A percentile compares a stretch with the other conserved stretches of the same genome.
Evolutionary conservation across 2,329 filamentous ascomycete species (phyloP).

Genomic region (Arthrobotrys megalospora): DNA sequence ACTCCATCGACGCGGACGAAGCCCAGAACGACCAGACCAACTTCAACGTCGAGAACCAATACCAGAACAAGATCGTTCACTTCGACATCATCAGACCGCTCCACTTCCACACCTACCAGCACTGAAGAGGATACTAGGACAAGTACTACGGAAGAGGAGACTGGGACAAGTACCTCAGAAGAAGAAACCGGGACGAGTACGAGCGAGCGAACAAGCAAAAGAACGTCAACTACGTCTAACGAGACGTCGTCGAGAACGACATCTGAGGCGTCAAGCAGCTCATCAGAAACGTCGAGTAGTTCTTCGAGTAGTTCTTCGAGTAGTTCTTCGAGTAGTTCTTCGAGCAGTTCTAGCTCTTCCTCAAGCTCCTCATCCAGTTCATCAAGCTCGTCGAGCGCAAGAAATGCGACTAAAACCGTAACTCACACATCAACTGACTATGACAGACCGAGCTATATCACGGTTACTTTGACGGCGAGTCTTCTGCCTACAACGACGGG

Average conservation of each 20-base stretch:
- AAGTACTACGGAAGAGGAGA: no score
- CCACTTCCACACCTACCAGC: background rate
- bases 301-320: background rate
- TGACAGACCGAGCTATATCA: background rate
- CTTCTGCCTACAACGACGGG: background rate
- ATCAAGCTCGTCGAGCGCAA: background rate
- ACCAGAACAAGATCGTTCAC: background rate
- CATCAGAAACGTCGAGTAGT: background rate
- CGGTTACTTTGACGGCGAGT: background rate
- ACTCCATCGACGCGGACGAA: background rate
- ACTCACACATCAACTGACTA: background rate
- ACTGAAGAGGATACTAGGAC: no score
- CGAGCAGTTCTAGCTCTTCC: background rate
- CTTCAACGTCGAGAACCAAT: background rate
- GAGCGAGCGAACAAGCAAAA: no score
- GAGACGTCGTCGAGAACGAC: background rate
- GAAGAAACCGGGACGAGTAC: background rate
- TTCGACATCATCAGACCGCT: background rate
- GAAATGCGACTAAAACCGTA: background rate
- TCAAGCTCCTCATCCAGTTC: conserved; percentile 2
- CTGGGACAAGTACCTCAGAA: background rate
- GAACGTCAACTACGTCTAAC: no score
- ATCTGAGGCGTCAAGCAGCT: background rate
- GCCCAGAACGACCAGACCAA: background rate
- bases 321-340: conserved; percentile 7